Evolutionary conservation across 1,284 basidiomycete genomes (phyloP).

Genomic region (Tylopilus sp.): DNA sequence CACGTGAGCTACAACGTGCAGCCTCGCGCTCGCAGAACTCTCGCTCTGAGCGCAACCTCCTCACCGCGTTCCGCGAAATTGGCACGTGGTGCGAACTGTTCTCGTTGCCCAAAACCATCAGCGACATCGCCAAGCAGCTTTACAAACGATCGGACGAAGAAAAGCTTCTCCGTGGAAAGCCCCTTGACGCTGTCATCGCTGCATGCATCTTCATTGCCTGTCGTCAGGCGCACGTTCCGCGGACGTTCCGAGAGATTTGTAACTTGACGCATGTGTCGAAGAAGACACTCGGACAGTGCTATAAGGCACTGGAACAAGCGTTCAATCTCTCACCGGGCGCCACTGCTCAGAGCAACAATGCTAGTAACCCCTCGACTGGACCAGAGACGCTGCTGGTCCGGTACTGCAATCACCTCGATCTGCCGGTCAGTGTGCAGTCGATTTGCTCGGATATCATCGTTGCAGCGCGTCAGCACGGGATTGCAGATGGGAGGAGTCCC

Average conservation of each 20-base stretch:
- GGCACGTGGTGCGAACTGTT: conserved; percentile 96
- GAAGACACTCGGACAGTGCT: conserved; percentile 95
- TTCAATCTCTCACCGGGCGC: conserved; percentile 88
- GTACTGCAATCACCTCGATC: conserved; percentile 93
- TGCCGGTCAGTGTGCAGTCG: conserved; percentile 86
- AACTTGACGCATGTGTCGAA: conserved; percentile 94
- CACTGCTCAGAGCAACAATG: conserved; percentile 56
- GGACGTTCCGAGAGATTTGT: conserved; percentile 97
- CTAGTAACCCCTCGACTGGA: conserved; percentile 60
- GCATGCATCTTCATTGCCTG: conserved; percentile 99
- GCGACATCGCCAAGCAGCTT: conserved; percentile 96
- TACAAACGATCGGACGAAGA: conserved; percentile 98
- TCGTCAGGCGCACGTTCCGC: conserved; percentile 91
- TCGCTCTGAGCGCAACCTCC: conserved; percentile 86
- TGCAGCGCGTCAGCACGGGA: conserved; percentile 84
- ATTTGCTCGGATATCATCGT: conserved; percentile 90
- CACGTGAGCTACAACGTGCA: conserved; percentile 93
- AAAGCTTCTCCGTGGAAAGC: conserved; percentile 92
- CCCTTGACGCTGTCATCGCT: conserved; percentile 93
- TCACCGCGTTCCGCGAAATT: conserved; percentile 92
- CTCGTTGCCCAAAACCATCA: conserved; percentile 93
- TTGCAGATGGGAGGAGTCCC: conserved; percentile 93
- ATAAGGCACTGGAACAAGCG: conserved; percentile 93
- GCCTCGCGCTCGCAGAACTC: conserved; percentile 82
- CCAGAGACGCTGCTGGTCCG: conserved; percentile 93